These are phyloP conservation scores for Coriaria nepalensis DNA, from an alignment of 306 rosid species.

Conservation along the genomic window DNA sequence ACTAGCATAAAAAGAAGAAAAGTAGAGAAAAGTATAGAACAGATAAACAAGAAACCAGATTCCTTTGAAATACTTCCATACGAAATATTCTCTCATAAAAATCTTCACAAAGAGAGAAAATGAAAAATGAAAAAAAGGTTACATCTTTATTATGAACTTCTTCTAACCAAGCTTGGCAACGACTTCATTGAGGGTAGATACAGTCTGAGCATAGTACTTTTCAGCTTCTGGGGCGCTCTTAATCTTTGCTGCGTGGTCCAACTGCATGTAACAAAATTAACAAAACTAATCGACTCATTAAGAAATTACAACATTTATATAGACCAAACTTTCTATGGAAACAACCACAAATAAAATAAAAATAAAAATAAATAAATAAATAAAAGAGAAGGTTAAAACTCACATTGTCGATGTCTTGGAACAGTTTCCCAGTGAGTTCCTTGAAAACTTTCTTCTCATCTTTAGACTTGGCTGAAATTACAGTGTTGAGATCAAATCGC, in stretches of 20 bases:
- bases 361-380: background rate
- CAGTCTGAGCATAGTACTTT: slow-evolving; percentile 71
- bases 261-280: slow-evolving; percentile 23
- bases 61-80: no score
- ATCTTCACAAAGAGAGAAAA: slow-evolving; percentile 7
- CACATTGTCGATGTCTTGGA: slow-evolving; percentile 59
- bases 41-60: no score
- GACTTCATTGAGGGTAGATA: slow-evolving; percentile 72
- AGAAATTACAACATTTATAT: background rate
- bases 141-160: background rate
- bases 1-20: no score
- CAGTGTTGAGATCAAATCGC: slow-evolving; percentile 72
- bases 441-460: slow-evolving; percentile 63
- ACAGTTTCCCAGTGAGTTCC: slow-evolving; percentile 77
- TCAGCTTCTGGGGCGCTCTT: slow-evolving; percentile 86
- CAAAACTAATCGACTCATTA: background rate
- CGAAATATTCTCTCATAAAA: slow-evolving; percentile 3
- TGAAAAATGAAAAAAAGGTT: background rate
- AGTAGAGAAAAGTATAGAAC: no score
- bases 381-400: slow-evolving; percentile 14
- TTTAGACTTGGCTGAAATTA: slow-evolving; percentile 63
- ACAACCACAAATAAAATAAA: background rate
- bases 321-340: background rate
- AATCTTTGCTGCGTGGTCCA: slow-evolving; percentile 86
- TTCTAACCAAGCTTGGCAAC: slow-evolving; percentile 67